A percentile compares a stretch with the other conserved stretches of the same genome.
Evolutionary conservation across 2,329 filamentous ascomycete species (phyloP).

Genomic region (Ramichloridium luteum): DNA sequence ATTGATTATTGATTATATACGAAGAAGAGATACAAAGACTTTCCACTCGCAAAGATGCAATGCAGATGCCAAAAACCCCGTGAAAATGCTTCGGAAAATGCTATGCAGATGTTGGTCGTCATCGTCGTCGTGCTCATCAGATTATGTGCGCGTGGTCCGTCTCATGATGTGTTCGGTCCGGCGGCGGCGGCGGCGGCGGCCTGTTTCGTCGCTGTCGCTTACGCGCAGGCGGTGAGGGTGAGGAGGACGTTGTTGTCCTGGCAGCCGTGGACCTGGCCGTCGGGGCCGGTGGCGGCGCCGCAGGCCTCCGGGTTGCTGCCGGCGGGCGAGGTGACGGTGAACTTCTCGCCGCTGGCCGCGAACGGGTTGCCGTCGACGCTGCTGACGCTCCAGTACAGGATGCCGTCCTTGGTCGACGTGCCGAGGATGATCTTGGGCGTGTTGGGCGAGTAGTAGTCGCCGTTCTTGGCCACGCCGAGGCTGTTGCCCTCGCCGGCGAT

Average conservation of each 20-base stretch:
- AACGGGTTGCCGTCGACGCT: conserved; percentile 19
- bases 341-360: conserved; percentile 8
- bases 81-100: too few relatives aligned
- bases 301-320: conserved; percentile 2
- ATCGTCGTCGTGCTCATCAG: too few relatives aligned
- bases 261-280: background rate
- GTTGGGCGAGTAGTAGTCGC: conserved; percentile 14
- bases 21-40: too few relatives aligned
- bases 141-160: too few relatives aligned
- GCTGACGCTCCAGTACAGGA: conserved; percentile 21
- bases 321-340: conserved; percentile 9
- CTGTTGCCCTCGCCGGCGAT: conserved; percentile 21
- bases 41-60: too few relatives aligned
- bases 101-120: too few relatives aligned
- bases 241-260: background rate
- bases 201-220: too few relatives aligned
- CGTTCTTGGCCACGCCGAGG: conserved; percentile 18
- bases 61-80: too few relatives aligned
- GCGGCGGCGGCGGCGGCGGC: too few relatives aligned
- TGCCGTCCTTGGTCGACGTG: conserved; percentile 10
- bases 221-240: background rate
- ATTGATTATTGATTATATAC: too few relatives aligned
- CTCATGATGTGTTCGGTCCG: too few relatives aligned
- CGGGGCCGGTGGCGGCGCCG: background rate
- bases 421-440: conserved; percentile 20